Base-by-base conservation (phyloP, 2,329 filamentous ascomycete species). In the Hymenoscyphus occultus region DNA sequence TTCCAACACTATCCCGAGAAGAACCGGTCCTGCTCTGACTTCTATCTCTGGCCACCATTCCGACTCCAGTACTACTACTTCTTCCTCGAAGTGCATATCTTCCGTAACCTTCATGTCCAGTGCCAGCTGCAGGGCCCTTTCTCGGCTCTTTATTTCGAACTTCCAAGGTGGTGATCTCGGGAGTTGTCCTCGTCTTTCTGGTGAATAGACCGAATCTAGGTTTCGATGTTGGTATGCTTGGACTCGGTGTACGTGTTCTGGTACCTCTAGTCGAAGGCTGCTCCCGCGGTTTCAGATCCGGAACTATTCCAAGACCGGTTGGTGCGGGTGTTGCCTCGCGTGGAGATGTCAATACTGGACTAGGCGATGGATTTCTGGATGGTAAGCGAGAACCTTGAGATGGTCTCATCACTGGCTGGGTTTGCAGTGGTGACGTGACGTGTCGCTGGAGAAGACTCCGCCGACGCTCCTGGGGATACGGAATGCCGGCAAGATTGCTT, bases 41-140 rank as follows among this genome's bases (percentile, higher is more conserved):
- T 61, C 73, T 64, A 62, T 74, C 72, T 19, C 69, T 79, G 32
- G 79, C 82, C n/a, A 80, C 80, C 2, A 76, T 74, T 31, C 79
- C 70, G 66, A 81, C 84, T 7, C 82, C 78, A 22, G 81, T 79
- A 71, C 85, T 88, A 65, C 83, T 85, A 72, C 87, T 92, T 62
- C 89, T 84, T 39, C 89, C 84, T 65, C 87, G 84, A 39, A 80
- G 72, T 5, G 82, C 79, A 64, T 91, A 81, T 64, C 84, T 84
- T 0, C 90, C 90, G 72, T 94, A 93, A 1, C 90, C 90, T 78
- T 98, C 94, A 73, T 98, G 93, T 0, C 94, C 94, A 45, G 94
- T 98, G n/a, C 94, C 94, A 51, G 94, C 94, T 16, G 85, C 86
- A 28, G 94, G 94, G 0, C 94, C 93, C 76, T 92, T 94, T 35